phyloP scores from a whole-genome alignment of 495 filamentous ascomycete genomes.

The Penicillium canariense region DNA sequence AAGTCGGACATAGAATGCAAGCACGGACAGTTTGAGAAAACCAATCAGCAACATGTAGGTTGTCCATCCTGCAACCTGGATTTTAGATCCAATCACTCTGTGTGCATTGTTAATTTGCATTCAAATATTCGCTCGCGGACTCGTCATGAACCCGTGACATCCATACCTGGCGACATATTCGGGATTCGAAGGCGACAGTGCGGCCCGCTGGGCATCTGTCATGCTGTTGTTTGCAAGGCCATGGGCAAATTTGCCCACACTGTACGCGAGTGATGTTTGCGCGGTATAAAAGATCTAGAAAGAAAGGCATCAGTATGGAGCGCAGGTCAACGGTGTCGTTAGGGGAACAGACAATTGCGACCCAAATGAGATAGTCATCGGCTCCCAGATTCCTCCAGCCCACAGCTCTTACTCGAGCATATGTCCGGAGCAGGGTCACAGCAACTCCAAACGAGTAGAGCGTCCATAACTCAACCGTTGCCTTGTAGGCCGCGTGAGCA shows the following conservation, averaged over 20 bases:
- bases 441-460: slow-evolving; percentile 44
- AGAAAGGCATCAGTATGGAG: slow-evolving; percentile 10
- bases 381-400: slow-evolving; percentile 40
- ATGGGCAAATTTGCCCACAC: slow-evolving; percentile 33
- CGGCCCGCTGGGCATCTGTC: slow-evolving; percentile 41
- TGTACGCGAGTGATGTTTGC: slow-evolving; percentile 36
- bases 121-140: neutral
- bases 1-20: slow-evolving; percentile 52
- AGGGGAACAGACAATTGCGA: slow-evolving; percentile 41
- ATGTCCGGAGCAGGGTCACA: slow-evolving; percentile 42
- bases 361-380: slow-evolving; percentile 55
- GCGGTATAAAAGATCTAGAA: slow-evolving; percentile 35
- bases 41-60: slow-evolving; percentile 51
- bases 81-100: slow-evolving; percentile 51
- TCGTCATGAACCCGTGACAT: neutral
- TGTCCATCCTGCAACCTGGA: slow-evolving; percentile 53
- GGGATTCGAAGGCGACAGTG: slow-evolving; percentile 30
- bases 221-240: slow-evolving; percentile 51
- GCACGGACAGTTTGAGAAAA: slow-evolving; percentile 51
- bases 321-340: neutral
- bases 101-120: neutral
- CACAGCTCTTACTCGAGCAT: slow-evolving; percentile 40
- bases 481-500: slow-evolving; percentile 26
- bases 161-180: slow-evolving; percentile 38
- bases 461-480: slow-evolving; percentile 46